Evolutionary conservation across 176 grass and related monocot genomes (phyloP).

Genomic region (barley (Hordeum vulgare)): DNA sequence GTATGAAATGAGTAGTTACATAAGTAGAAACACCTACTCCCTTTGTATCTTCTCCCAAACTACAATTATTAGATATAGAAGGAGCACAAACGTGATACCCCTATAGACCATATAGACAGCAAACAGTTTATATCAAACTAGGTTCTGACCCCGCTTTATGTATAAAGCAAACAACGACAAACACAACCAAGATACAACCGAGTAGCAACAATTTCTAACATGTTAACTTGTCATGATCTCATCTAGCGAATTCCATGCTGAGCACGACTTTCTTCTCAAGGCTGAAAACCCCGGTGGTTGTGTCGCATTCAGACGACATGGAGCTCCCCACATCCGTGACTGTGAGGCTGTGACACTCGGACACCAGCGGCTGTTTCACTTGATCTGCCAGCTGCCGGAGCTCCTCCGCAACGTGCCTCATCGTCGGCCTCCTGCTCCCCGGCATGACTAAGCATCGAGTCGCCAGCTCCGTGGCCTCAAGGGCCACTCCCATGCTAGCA

Average conservation of each 20-base stretch:
- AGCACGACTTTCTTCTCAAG: neutral
- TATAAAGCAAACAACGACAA: no score
- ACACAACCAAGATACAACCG: no score
- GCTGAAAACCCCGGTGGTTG: neutral
- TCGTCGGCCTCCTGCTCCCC: neutral
- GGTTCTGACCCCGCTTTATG: no score
- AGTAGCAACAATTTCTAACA: neutral
- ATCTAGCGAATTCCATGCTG: neutral
- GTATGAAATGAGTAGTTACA: no score
- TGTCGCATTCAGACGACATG: neutral
- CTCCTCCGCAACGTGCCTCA: conserved; percentile 5
- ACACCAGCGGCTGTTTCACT: neutral
- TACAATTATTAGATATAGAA: no score
- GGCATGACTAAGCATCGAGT: conserved; percentile 7
- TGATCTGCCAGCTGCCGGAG: neutral
- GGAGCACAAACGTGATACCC: no score
- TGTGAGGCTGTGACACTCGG: neutral
- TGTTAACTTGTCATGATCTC: neutral
- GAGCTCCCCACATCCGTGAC: neutral
- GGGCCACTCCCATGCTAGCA: neutral
- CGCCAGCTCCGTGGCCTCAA: neutral
- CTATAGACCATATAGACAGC: no score
- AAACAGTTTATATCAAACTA: no score
- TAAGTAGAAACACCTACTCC: no score
- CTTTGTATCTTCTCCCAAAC: no score